Evolutionary conservation across 768 basidiomycete genomes (phyloP), one percentile per base, ranked within the genome.

Genomic region (Calocera cornea): DNA sequence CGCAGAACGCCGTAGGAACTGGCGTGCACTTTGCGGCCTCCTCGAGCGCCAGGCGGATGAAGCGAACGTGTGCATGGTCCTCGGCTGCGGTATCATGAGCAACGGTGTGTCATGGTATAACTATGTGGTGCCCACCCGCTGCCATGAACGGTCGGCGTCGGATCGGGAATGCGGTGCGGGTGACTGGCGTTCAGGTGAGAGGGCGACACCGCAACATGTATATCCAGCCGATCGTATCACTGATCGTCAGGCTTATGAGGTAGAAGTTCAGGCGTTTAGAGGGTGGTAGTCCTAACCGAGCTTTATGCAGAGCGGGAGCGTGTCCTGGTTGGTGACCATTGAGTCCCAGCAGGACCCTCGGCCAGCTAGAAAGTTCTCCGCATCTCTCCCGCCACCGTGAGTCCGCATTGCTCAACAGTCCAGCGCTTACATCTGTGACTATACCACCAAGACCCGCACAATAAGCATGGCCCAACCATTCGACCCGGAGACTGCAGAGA

Each of bases 401-500:
- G n/a, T n/a, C n/a, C n/a, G 24, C 16, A 12, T 60, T 27, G 14
- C 31, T 47, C 24, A 27, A 2, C 14, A 16, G 7, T n/a, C n/a
- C n/a, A n/a, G n/a, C n/a, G n/a, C n/a, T n/a, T 16, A 16, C 54
- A 60, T 16, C 54, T 60, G 54, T 60, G 10, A 29, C 31, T 60
- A 33, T 60, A 60, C 14, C 54, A 27, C 11, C 10, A 60, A 29
- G 14, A 29, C 10, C n/a, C 22, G 10, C 14, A 16, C 22, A 22
- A 29, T 8, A 2, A 60, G 31, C 31, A 60, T 60, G 54, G 54
- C 54, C 67, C 65, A 67, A 36, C 72, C 74, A 49, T 95, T 97
- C 74, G 92, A 97, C 77, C 86, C 95, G 41, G 84, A 93, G 72
- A 89, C 85, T 68, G 92, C 93, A n/a, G 90, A 94, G 77, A 97